Conservation (phyloP, 805 yeast species). For the Maudiozyma saulgeensis region DNA sequence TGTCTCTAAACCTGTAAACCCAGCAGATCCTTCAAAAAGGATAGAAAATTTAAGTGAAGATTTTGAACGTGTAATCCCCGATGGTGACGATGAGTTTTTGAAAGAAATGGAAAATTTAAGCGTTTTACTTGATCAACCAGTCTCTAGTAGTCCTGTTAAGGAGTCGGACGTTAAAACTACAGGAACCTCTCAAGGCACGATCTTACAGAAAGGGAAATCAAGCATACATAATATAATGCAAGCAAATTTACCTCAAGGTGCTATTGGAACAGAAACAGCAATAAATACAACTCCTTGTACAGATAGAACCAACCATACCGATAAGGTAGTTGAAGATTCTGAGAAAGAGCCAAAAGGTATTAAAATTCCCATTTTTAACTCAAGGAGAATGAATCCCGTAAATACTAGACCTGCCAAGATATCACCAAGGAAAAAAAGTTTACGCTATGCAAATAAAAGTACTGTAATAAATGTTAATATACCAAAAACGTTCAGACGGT, state of each 20-base stretch:
- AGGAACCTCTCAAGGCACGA: neutral
- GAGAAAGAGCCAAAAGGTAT: neutral
- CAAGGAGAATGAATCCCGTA: neutral
- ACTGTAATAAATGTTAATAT: neutral
- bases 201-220: too few species aligned
- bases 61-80: neutral
- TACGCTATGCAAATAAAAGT: neutral
- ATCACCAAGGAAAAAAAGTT: neutral
- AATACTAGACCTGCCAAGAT: neutral
- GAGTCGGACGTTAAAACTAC: neutral
- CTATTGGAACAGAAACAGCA: neutral
- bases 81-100: neutral
- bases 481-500: neutral
- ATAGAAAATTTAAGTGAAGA: neutral
- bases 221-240: too few species aligned
- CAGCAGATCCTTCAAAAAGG: neutral
- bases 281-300: neutral
- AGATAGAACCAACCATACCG: too few species aligned
- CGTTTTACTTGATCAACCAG: too few species aligned
- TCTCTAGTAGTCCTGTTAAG: neutral
- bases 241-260: too few species aligned
- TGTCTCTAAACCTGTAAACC: too few species aligned
- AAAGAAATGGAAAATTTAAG: neutral
- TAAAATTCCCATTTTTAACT: constrained; percentile 1
- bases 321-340: neutral